A percentile compares a stretch with the other conserved stretches of the same genome.
phyloP scores from a whole-genome alignment of 306 rosid genomes.

The Quercus gilva region DNA sequence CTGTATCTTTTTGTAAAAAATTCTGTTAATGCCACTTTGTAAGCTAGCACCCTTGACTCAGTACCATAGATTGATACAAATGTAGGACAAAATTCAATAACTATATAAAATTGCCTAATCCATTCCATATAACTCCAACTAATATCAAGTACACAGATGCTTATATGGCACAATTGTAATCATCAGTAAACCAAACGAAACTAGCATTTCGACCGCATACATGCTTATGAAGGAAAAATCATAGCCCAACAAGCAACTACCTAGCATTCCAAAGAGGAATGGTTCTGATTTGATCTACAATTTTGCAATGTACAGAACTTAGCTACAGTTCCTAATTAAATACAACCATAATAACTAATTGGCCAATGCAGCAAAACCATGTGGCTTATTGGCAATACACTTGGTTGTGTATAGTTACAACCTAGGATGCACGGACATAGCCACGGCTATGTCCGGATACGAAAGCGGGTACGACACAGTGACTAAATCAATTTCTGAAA shows the following conservation, averaged over 20 bases:
- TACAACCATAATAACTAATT: no score
- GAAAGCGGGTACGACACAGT: fast-evolving
- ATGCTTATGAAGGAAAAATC: not conserved
- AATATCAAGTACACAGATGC: not conserved
- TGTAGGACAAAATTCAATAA: not conserved
- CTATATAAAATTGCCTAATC: not conserved
- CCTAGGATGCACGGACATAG: no score
- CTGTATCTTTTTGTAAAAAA: not conserved
- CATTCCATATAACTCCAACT: not conserved
- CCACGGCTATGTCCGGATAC: no score
- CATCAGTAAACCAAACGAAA: not conserved
- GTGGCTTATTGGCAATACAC: no score
- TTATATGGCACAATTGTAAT: not conserved
- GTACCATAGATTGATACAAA: not conserved
- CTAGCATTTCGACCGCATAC: not conserved
- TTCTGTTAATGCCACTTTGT: not conserved
- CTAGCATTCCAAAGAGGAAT: not conserved
- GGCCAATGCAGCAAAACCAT: no score
- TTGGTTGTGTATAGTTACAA: no score
- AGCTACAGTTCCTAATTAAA: no score
- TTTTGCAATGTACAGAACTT: no score
- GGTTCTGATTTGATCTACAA: not conserved
- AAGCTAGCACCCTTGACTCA: not conserved
- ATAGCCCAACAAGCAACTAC: no score
- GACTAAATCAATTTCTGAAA: no score